Base-by-base conservation (phyloP, 2,329 filamentous ascomycete genomes). In the Cladosporium sp. region DNA sequence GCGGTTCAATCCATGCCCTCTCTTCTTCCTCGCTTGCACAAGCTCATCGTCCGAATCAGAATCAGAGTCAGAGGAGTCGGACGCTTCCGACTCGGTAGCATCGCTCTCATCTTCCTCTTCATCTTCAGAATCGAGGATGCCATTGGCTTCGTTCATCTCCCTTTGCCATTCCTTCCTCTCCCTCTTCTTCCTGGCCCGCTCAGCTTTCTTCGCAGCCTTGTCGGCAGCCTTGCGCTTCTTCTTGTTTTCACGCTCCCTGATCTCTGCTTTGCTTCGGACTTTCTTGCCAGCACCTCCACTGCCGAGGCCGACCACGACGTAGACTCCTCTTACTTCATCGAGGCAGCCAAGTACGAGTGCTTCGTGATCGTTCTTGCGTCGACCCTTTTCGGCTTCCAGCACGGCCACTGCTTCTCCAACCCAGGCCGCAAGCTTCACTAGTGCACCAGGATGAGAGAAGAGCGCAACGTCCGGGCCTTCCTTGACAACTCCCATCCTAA, bases 351-450 rank as follows among this genome's bases (percentile, higher is more conserved):
- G 89, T 0, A 99, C 95, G 3, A 99, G 85, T 4, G 95, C 94
- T 32, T 91, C 91, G 14, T 90, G 84, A 14, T 59, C 67, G 13
- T 62, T 54, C 64, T 88, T 85, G 32, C 90, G 82, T 66, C 87
- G 88, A 1, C 91, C 91, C 26, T 89, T 90, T 0, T 95, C 92
- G 59, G 89, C 88, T 77, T 98, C 95, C 73, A 96, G 91, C 70
- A 97, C 93, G 1, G 90, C 87, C 53, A 98, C 89, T 0, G 95
- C 95, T 79, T 98, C 94, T 54, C 91, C 92, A 49, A 99, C 87
- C 95, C 95, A 99, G 3, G 97, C 84, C 0, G 94, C 93, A 16
- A 99, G 85, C 77, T 98, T 97, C 2, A 93, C 96, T 26, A 99
- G 81, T 1, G 95, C 95, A 6, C 93, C 92, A 0, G 95, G 93